Conservation (phyloP, 2,329 filamentous ascomycete species). For the Ceratocystis eucalypticola region DNA sequence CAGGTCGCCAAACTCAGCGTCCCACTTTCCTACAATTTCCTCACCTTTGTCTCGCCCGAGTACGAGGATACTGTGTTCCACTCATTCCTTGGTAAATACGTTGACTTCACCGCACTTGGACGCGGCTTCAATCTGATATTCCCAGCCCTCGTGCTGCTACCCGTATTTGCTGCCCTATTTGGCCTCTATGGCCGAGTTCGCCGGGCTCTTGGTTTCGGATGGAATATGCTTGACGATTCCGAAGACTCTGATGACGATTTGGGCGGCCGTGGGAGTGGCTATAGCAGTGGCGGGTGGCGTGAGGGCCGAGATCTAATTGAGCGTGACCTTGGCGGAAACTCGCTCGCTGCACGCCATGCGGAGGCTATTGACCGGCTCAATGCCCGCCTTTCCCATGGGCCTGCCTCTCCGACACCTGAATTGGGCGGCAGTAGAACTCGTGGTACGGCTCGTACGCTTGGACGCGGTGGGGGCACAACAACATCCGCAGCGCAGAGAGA, state of each 20-base stretch:
- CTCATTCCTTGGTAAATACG: constrained; percentile 66
- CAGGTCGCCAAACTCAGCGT: constrained; percentile 88
- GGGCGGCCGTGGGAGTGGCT: constrained; percentile 59
- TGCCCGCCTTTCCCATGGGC: constrained; percentile 27
- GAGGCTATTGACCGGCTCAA: constrained; percentile 25
- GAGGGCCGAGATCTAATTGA: constrained; percentile 87
- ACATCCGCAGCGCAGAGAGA: constrained; percentile 23
- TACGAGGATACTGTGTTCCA: constrained; percentile 76
- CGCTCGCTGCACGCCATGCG: constrained; percentile 37
- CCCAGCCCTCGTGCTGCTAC: constrained; percentile 73
- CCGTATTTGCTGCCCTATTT: constrained; percentile 74
- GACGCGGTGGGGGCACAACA: constrained; percentile 22
- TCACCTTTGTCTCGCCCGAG: constrained; percentile 65
- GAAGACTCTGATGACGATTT: constrained; percentile 47
- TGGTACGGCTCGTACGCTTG: constrained; percentile 23
- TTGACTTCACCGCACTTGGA: constrained; percentile 71
- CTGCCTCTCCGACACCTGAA: constrained; percentile 37
- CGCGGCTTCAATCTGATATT: constrained; percentile 79
- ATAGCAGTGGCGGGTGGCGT: constrained; percentile 73
- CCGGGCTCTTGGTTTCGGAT: constrained; percentile 62
- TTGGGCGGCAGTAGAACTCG: constrained; percentile 21
- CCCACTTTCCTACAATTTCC: constrained; percentile 88
- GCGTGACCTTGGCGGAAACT: constrained; percentile 59
- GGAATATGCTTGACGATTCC: constrained; percentile 61
- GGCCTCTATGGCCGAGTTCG: constrained; percentile 76